Evolutionary conservation across 2,329 filamentous ascomycete genomes (phyloP).

Genomic region (Monosporascus sp.): DNA sequence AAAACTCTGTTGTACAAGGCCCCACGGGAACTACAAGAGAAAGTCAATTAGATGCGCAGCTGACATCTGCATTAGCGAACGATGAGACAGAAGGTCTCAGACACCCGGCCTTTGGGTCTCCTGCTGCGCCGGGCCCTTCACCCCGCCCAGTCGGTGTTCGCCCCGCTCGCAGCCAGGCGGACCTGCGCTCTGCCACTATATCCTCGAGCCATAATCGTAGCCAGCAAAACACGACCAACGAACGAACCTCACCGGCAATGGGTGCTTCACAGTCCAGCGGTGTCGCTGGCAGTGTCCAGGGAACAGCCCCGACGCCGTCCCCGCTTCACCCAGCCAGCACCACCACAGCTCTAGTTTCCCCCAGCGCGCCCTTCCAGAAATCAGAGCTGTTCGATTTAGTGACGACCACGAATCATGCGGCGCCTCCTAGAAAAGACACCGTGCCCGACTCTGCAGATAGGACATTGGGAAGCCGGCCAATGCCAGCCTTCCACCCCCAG

Average conservation of each 20-base stretch:
- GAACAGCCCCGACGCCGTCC: not conserved
- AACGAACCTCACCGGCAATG: not conserved
- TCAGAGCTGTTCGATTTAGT: slow-evolving; percentile 14
- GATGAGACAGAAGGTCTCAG: not conserved
- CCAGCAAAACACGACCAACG: not conserved
- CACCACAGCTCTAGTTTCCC: slow-evolving; percentile 2
- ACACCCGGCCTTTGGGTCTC: not conserved
- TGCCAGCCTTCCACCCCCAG: slow-evolving; percentile 1
- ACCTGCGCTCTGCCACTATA: not conserved
- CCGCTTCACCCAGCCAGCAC: not conserved
- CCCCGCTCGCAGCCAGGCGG: not conserved
- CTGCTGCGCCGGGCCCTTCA: not conserved
- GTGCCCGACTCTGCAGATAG: slow-evolving; percentile 1
- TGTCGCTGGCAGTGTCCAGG: not conserved
- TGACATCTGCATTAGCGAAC: not conserved
- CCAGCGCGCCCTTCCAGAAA: slow-evolving; percentile 8
- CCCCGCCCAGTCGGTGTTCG: not conserved
- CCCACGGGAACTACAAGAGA: not conserved
- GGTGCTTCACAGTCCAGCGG: not conserved
- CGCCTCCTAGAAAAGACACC: slow-evolving; percentile 1
- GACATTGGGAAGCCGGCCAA: not conserved
- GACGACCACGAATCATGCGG: slow-evolving; percentile 9
- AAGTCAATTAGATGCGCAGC: not conserved
- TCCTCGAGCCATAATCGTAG: not conserved
- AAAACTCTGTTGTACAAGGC: not conserved